These are phyloP conservation scores for Cladosporium austrohemisphaericum DNA, from an alignment of 2,329 filamentous ascomycete species.

Conservation along the genomic window DNA sequence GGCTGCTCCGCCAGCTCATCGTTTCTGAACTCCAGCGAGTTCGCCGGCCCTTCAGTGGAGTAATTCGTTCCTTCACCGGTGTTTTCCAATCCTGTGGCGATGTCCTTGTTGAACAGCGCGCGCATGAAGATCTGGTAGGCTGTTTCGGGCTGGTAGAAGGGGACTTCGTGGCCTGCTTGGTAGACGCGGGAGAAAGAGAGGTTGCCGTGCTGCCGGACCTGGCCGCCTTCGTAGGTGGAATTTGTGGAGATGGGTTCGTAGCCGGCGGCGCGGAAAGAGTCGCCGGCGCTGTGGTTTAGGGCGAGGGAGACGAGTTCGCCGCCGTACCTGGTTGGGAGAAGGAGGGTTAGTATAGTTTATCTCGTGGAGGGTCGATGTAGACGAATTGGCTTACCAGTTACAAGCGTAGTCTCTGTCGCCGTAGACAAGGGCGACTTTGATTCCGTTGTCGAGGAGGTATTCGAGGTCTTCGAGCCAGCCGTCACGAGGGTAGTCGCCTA, in stretches of 20 bases:
- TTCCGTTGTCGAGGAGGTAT: constrained; percentile 53
- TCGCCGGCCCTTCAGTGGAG: constrained; percentile 9
- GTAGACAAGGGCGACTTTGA: constrained; percentile 55
- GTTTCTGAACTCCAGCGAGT: constrained; percentile 13
- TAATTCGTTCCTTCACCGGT: constrained; percentile 5
- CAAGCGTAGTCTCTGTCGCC: constrained; percentile 53
- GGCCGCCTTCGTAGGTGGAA: constrained; percentile 21
- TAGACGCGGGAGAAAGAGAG: constrained; percentile 29
- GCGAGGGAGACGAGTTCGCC: constrained; percentile 51
- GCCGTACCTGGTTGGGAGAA: constrained; percentile 50
- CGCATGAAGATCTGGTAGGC: constrained; percentile 48
- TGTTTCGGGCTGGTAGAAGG: constrained; percentile 47
- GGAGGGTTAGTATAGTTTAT: constrained; percentile 22
- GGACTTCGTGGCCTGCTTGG: constrained; percentile 41
- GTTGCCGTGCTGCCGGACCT: constrained; percentile 29
- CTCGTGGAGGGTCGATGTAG: background rate
- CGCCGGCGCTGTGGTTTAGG: constrained; percentile 53
- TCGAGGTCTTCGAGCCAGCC: constrained; percentile 48
- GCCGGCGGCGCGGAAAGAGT: constrained; percentile 46
- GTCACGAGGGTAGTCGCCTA: constrained; percentile 48
- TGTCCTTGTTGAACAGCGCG: constrained; percentile 43
- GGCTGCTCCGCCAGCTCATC: constrained; percentile 16
- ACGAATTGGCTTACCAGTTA: constrained; percentile 12
- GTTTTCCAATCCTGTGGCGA: constrained; percentile 38
- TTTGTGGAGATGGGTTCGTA: constrained; percentile 35